A percentile compares a stretch with the other conserved stretches of the same genome.
Evolutionary conservation across 106 monocot species (phyloP).

Genomic region (Dioscorea zingiberensis): DNA sequence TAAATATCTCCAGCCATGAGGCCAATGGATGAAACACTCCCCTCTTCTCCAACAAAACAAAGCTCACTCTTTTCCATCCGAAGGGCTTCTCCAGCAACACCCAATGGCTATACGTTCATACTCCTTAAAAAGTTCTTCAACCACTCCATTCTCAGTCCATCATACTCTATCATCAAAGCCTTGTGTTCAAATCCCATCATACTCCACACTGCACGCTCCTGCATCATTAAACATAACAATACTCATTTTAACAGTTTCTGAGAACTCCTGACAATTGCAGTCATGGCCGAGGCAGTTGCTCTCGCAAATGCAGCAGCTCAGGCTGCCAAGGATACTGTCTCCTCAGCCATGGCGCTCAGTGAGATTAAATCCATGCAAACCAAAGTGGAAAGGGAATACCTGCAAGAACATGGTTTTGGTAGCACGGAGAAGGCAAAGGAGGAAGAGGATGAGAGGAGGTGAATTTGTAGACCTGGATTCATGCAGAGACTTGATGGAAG

Average conservation of each 20-base stretch:
- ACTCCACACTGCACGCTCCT: background rate
- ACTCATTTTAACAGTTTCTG: background rate
- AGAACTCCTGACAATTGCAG: conserved; percentile 7
- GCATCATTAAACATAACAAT: too few relatives aligned
- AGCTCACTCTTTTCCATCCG: background rate
- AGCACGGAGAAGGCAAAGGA: conserved; percentile 6
- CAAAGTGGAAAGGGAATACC: too few relatives aligned
- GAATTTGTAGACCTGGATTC: background rate
- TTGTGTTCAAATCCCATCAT: conserved; percentile 12
- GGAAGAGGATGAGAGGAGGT: conserved; percentile 10
- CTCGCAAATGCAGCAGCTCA: conserved; percentile 18
- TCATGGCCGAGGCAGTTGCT: conserved; percentile 12
- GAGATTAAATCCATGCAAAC: background rate
- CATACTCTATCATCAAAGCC: conserved; percentile 11
- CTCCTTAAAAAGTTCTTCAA: conserved; percentile 17
- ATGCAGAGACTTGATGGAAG: background rate
- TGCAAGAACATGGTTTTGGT: background rate
- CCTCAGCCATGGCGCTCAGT: conserved; percentile 8
- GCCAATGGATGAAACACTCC: background rate
- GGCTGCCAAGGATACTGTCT: conserved; percentile 22
- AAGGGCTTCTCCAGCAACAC: background rate
- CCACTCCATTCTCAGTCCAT: conserved; percentile 22
- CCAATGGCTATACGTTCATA: conserved; percentile 20
- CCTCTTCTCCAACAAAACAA: background rate
- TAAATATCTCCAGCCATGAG: conserved; percentile 1